phyloP scores from a whole-genome alignment of 2,329 filamentous ascomycete genomes.

The Thermoascus crustaceus region DNA sequence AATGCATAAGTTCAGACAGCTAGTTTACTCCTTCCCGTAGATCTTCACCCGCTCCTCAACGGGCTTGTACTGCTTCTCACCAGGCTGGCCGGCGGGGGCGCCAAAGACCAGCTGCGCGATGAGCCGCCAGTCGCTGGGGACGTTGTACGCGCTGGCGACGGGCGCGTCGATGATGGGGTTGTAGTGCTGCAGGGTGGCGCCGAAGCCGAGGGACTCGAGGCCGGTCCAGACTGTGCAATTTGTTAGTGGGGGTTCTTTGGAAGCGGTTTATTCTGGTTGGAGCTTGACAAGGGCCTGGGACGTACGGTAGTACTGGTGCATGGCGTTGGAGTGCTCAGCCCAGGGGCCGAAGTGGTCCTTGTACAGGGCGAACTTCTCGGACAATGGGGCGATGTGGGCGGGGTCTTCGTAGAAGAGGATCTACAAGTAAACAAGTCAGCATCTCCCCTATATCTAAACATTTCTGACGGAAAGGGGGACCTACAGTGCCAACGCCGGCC shows the following conservation, averaged over 20 bases:
- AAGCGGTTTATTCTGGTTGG: neutral
- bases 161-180: constrained; percentile 74
- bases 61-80: constrained; percentile 57
- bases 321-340: constrained; percentile 68
- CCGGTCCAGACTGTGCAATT: constrained; percentile 70
- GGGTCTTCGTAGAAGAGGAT: constrained; percentile 43
- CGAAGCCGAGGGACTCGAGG: constrained; percentile 74
- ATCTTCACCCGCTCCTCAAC: constrained; percentile 61
- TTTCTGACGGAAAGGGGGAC: constrained; percentile 20
- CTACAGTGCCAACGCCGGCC: constrained; percentile 66
- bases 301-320: constrained; percentile 63
- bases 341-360: constrained; percentile 72
- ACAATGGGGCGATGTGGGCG: constrained; percentile 54
- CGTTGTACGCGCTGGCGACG: constrained; percentile 59
- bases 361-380: constrained; percentile 63
- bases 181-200: constrained; percentile 89
- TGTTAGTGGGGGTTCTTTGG: constrained; percentile 8
- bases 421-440: neutral
- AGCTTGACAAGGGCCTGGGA: constrained; percentile 2
- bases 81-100: constrained; percentile 45
- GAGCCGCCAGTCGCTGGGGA: constrained; percentile 67
- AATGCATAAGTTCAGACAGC: neutral
- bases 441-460: neutral
- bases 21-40: constrained; percentile 36
- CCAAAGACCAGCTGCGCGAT: constrained; percentile 82